Conservation (phyloP, 1,139 yeast genomes). For the Debaryomyces coudertii region DNA sequence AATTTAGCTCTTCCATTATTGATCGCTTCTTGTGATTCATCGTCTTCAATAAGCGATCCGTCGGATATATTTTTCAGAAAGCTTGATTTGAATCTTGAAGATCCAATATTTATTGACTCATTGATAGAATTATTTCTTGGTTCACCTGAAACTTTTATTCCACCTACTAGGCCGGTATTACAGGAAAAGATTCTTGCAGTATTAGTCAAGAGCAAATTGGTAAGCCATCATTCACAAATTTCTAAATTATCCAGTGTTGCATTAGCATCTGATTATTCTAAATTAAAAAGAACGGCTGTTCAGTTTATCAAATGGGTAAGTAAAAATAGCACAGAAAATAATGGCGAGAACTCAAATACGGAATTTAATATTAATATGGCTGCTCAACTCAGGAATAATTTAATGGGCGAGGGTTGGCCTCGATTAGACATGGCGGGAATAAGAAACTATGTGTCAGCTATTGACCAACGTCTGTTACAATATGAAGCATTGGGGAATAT, state of each 20-base stretch:
- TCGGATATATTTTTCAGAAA: slow-evolving; percentile 58
- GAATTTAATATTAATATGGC: slow-evolving; percentile 49
- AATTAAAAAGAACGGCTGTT: slow-evolving; percentile 54
- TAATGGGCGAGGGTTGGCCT: slow-evolving; percentile 66
- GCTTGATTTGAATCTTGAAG: slow-evolving; percentile 56
- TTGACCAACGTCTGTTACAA: slow-evolving; percentile 58
- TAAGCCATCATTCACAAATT: slow-evolving; percentile 43
- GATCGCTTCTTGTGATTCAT: slow-evolving; percentile 67
- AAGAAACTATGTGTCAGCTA: slow-evolving; percentile 31
- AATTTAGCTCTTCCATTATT: slow-evolving; percentile 48
- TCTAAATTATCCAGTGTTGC: slow-evolving; percentile 57
- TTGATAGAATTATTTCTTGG: slow-evolving; percentile 56
- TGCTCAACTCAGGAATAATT: slow-evolving; percentile 50
- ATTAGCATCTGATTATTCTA: slow-evolving; percentile 52
- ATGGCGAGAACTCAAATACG: slow-evolving; percentile 16
- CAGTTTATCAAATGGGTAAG: slow-evolving; percentile 64
- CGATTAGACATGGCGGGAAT: slow-evolving; percentile 34
- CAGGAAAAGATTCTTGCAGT: slow-evolving; percentile 63
- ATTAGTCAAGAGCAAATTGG: slow-evolving; percentile 54
- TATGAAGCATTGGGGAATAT: slow-evolving; percentile 80
- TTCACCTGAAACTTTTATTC: slow-evolving; percentile 31
- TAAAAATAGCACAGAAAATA: slow-evolving; percentile 15
- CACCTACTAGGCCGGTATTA: slow-evolving; percentile 57
- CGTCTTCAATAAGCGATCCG: slow-evolving; percentile 53
- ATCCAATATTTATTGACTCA: slow-evolving; percentile 41